phyloP scores from a whole-genome alignment of 176 grass and related monocot species.

The Cenchrus americanus region DNA sequence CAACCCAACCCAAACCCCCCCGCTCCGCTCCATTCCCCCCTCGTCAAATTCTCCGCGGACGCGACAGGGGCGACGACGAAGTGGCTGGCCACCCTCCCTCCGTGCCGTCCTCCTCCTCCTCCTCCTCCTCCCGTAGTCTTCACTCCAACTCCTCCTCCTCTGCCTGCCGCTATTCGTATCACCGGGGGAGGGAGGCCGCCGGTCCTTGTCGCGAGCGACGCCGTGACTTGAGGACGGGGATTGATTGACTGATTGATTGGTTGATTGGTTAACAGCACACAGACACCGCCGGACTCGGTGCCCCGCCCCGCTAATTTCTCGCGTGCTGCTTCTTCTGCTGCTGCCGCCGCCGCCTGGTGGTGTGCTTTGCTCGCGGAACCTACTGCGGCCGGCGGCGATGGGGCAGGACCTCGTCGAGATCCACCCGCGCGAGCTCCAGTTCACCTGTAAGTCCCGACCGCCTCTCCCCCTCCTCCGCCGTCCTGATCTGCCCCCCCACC shows the following conservation, averaged over 20 bases:
- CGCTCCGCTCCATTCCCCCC: not conserved
- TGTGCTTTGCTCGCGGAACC: not conserved
- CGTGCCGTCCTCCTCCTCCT: not conserved
- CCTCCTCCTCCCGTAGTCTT: constrained; percentile 41
- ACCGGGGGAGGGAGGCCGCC: not conserved
- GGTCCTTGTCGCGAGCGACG: constrained; percentile 28
- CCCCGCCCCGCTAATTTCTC: not conserved
- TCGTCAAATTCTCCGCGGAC: constrained; percentile 36
- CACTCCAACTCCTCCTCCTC: constrained; percentile 39
- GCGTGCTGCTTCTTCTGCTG: not conserved
- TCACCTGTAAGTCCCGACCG: constrained; percentile 69
- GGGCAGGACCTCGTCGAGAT: constrained; percentile 87
- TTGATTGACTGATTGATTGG: constrained; percentile 11
- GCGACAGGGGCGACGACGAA: not conserved
- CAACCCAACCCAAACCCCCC: not conserved
- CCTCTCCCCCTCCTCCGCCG: not conserved
- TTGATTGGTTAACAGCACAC: constrained; percentile 4
- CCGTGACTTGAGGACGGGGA: not conserved
- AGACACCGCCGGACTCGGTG: not conserved
- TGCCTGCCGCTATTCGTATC: constrained; percentile 3
- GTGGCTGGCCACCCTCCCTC: not conserved
- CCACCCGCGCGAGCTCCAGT: constrained; percentile 82
- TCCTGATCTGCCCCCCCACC: constrained; percentile 7
- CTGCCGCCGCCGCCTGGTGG: not conserved
- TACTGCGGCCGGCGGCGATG: constrained; percentile 35